Evolutionary conservation across 83 land plant species (phyloP).

Genomic region (Picea engelmannii): DNA sequence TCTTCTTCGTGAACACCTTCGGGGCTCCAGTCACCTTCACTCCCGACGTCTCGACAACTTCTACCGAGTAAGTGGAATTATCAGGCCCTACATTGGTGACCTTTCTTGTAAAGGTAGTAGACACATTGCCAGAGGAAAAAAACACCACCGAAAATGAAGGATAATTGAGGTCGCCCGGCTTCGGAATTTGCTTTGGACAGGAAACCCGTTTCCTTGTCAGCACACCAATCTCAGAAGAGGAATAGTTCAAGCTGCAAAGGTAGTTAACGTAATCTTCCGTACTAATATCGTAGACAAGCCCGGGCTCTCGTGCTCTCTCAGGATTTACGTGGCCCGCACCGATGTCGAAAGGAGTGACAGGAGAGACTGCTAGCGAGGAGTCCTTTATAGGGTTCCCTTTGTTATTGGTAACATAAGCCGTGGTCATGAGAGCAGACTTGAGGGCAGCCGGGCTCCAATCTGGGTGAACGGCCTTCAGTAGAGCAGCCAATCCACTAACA

Average conservation of each 20-base stretch:
- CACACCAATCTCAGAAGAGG: too few relatives aligned
- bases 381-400: neutral
- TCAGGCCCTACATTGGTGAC: slow-evolving; percentile 72
- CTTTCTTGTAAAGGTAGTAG: slow-evolving; percentile 28
- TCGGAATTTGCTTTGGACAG: too few relatives aligned
- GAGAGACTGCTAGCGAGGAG: neutral
- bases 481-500: too few relatives aligned
- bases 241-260: too few relatives aligned
- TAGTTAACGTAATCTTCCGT: too few relatives aligned
- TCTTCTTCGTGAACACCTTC: slow-evolving; percentile 22
- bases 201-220: too few relatives aligned
- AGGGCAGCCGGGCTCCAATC: too few relatives aligned
- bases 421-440: slow-evolving; percentile 52
- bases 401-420: slow-evolving; percentile 25
- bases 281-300: slow-evolving; percentile 81
- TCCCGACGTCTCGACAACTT: slow-evolving; percentile 50
- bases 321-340: slow-evolving; percentile 60
- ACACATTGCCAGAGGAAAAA: slow-evolving; percentile 10
- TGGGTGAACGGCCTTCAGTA: too few relatives aligned
- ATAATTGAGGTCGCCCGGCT: slow-evolving; percentile 74
- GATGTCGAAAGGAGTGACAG: slow-evolving; percentile 22
- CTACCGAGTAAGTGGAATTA: slow-evolving; percentile 41
- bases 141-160: slow-evolving; percentile 62
- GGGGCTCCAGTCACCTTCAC: slow-evolving; percentile 47
- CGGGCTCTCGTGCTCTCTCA: slow-evolving; percentile 58